Base-by-base conservation (phyloP, 2,329 filamentous ascomycete genomes). In the Phyllosticta citribraziliensis region DNA sequence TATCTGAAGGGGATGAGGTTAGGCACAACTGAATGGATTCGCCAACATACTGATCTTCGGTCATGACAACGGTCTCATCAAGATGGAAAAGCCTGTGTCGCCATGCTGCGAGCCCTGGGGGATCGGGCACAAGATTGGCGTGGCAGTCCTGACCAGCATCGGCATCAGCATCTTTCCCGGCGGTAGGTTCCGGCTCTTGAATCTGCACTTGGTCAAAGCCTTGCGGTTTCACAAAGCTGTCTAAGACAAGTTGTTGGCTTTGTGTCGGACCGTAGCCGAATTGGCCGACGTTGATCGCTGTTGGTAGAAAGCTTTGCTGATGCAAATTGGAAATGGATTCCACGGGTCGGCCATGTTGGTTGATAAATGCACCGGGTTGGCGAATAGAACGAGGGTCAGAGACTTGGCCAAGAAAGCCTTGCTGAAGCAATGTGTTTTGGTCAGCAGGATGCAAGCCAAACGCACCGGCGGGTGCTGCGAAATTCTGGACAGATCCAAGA, bases 1-100 rank as follows among this genome's bases (percentile, higher is more conserved):
- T 88, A 91, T 69, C 87, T 89, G 61, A 27, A 60, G 58, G 24
- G 62, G 12, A 61, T 17, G 14, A 52, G 53, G 57, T 52, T 33
- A 59, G 50, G 56, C 27, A 25, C 20, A 19, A 58, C 30, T 27
- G 12, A 14, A 47, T 27, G 33, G 17, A 57, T 54, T 57, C 52
- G 33, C 22, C 27, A 47, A 62, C 80, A 65, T 80, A 89, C 85
- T 92, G 82, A 64, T 91, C 86, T 71, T 91, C 84, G 30, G 82
- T 89, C 66, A 93, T 74, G 12, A 86, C 82, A 63, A 92, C 87
- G 54, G 81, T 82, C 53, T 88, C 85, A 66, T 90, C 84, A n/a
- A 91, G 85, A 68, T 88, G 80, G 72, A 92, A 93, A 54, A 92
- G 75, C 68, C 80, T 86, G 66, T 88, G 79, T 57, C 89, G 79